Evolutionary conservation across 352 stramenopile species (phyloP), one percentile per base, ranked within the genome.

Genomic region (Phytophthora aleatoria): DNA sequence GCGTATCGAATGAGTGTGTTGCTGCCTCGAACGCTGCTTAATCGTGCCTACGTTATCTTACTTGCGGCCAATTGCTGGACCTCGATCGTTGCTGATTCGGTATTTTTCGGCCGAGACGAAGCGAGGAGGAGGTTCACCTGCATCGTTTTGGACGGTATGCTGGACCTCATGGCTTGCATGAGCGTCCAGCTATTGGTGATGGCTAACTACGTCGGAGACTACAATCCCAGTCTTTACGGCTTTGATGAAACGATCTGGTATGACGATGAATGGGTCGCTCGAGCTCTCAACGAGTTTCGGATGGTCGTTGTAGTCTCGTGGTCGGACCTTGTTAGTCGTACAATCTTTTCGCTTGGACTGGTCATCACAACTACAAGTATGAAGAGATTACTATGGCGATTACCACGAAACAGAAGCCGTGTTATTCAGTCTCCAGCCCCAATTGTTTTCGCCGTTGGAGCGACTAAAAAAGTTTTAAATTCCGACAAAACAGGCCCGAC

Each of bases 1-100:
- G 39, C 53, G 27, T 36, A 51, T 42, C 53, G 53, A 30, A 60
- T 60, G 53, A 43, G 53, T 35, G 24, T 35, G 9, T 16, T 52
- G 24, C 12, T 60, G n/a, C 30, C 53, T 16, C 15, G 39, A 11
- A 51, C 16, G 10, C 24, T 51, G 15, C 26, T 60, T 2, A 60
- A 51, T 15, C 41, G 53, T 13, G 50, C 42, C 31, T 60, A 60
- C 16, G 42, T 43, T 24, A 28, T 39, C n/a, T 49, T 60, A 28
- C 39, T 51, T 15, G 41, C 13, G 1, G 11, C n/a, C 31, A 60
- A 59, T 28, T 60, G 53, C 20, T 59, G 39, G 38, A 50, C 38
- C 1, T 59, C 38, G 4, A 30, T 41, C 3, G 20, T 50, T 15
- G 44, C 39, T 2, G 13, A 49, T 16, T 50, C 36, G 0, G 16